Evolutionary conservation across 2,329 filamentous ascomycete species (phyloP), one percentile per base, ranked within the genome.

Genomic region (Colletotrichum camelliae): DNA sequence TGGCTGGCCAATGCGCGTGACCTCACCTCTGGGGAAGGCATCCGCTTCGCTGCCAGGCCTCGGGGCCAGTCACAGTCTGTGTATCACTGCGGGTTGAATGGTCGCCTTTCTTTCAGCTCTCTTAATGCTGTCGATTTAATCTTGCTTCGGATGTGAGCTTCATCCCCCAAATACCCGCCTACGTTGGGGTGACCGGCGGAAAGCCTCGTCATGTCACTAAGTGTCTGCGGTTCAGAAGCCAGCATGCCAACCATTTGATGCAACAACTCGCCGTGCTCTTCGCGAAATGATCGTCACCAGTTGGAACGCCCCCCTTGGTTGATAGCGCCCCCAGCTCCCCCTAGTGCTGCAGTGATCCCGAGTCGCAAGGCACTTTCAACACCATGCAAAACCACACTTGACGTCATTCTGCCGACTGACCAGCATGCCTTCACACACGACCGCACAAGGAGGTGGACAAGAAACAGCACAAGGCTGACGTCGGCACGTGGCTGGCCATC

Each of bases 391-490:
- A 68, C 58, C 21, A 16, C 21, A 57, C 55, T 67, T 75, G 70
- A 75, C 73, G 73, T 75, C 73, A 75, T 75, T 18, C 15, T 43
- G 4, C 67, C 18, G 48, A 29, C 64, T 33, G 29, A 48, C 58
- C 58, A 60, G 35, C 35, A 70, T 60, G n/a, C 27, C 72, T 74
- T 43, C 37, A 37, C 69, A 48, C 21, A 52, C 31, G 58, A n/a
- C 24, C 15, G 29, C 52, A 33, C 52, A 16, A n/a, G 61, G 62
- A 57, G 15, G 18, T 29, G 57, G 31, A 29, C 55, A 15, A 55
- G 7, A 35, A 37, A 27, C 33, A 62, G 52, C n/a, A 35, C 55
- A 52, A 48, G 37, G 57, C 71, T 64, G 65, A 57, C 61, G 52
- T 67, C 37, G 33, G 62, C 72, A 72, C 72, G 68, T 57, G 55